Base-by-base conservation (phyloP, 1,284 basidiomycete genomes). In the Coriolopsis trogii region DNA sequence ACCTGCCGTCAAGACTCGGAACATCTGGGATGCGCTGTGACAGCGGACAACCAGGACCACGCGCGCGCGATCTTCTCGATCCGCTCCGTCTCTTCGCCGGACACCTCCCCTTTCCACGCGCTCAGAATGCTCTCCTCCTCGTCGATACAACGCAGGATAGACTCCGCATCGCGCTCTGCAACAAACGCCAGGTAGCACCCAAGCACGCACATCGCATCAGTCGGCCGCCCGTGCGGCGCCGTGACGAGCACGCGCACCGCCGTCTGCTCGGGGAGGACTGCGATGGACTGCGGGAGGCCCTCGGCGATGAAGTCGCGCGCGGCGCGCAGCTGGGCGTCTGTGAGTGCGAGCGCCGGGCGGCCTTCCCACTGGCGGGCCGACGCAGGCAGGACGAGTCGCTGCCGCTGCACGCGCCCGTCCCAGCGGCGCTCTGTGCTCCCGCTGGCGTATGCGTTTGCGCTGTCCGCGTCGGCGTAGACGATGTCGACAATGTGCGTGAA, bases 81-180 rank as follows among this genome's bases (percentile, higher is more conserved):
- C 21, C 59, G 49, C 51, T 60, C 66, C 10, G 52, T 38, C 59
- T 68, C 67, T 18, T 67, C 63, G 31, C 57, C 67, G 12, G 63
- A 63, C 21, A 68, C 66, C 56, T 67, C 67, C 18, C 63, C 66
- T 58, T 65, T 67, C 67, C 67, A 68, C 28, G 60, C 57, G 47
- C 66, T 66, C 39, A 58, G 26, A 28, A 65, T 53, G 23, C 56
- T 51, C 38, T 63, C 62, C 49, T 65, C 63, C 36, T 60, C 62
- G 45, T 66, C 67, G n/a, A 66, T 53, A 41, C 41, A 61, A 9
- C 47, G 47, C 45, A 67, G 45, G n/a, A 64, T 48, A n/a, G 49
- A 54, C 30, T 61, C 60, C 46, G 59, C 63, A 15, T 33, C 34
- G 43, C 61, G 56, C 20, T 50, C 56, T 28, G 62, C 60, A 30